These are phyloP conservation scores for Debaryomyces tyrocola DNA, from an alignment of 805 yeast genomes.

Conservation along the genomic window DNA sequence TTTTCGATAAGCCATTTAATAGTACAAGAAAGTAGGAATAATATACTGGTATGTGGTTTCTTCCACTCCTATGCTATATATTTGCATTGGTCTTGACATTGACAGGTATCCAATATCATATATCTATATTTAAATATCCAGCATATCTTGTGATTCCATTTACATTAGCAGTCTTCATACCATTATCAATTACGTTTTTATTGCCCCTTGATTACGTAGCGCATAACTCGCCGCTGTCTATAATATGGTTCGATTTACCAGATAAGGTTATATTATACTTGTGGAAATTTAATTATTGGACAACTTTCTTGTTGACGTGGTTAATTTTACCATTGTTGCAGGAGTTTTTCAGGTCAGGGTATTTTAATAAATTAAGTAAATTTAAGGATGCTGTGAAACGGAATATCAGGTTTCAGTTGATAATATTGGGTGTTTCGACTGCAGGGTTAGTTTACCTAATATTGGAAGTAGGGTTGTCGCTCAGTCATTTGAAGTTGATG, in stretches of 20 bases:
- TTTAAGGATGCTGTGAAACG: constrained; percentile 56
- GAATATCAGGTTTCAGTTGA: constrained; percentile 60
- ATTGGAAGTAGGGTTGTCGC: constrained; percentile 51
- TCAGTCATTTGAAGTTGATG: constrained; percentile 58
- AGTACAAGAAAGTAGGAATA: background rate
- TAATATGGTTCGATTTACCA: constrained; percentile 46
- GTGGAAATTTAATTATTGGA: constrained; percentile 82
- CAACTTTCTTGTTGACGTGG: constrained; percentile 81
- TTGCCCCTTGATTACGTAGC: constrained; percentile 75
- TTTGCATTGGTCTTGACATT: constrained; percentile 28
- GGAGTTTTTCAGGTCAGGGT: constrained; percentile 71
- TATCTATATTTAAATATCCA: constrained; percentile 35
- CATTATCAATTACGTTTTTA: constrained; percentile 69
- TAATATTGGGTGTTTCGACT: constrained; percentile 52
- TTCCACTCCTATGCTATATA: constrained; percentile 25
- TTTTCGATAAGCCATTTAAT: background rate
- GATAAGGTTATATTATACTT: constrained; percentile 49
- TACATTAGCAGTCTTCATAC: constrained; percentile 65
- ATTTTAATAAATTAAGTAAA: constrained; percentile 46
- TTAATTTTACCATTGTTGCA: constrained; percentile 68
- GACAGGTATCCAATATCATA: constrained; percentile 35
- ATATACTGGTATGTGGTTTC: constrained; percentile 25
- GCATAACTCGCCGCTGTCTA: constrained; percentile 38
- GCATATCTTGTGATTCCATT: constrained; percentile 47
- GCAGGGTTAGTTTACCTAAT: constrained; percentile 61